phyloP scores from a whole-genome alignment of 176 grass and related monocot species.

The Bonia amplexicaulis region DNA sequence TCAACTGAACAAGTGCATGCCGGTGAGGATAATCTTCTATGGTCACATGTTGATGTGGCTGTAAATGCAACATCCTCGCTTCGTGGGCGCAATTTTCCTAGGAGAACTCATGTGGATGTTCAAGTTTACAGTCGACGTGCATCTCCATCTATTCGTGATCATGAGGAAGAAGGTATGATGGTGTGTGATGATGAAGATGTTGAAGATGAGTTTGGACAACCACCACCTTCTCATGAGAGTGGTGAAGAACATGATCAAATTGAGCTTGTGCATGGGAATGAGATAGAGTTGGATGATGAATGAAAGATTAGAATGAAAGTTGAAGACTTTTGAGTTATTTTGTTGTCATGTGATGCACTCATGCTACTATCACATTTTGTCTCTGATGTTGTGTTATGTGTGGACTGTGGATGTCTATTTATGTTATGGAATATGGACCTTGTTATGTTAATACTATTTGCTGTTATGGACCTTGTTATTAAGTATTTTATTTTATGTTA shows the following conservation, averaged over 20 bases:
- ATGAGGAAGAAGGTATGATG: no score
- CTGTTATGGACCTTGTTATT: no score
- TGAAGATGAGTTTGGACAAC: background rate
- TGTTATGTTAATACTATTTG: no score
- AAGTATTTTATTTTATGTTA: no score
- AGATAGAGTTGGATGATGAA: background rate
- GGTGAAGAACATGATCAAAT: background rate
- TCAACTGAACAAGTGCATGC: background rate
- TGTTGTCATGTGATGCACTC: no score
- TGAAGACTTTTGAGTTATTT: no score
- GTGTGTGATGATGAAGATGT: background rate
- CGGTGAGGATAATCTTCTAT: background rate
- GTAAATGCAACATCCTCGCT: background rate
- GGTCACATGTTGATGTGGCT: background rate
- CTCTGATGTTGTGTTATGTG: no score
- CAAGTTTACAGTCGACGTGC: background rate
- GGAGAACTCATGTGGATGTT: background rate
- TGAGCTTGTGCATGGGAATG: background rate
- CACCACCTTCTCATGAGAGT: background rate
- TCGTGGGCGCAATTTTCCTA: background rate
- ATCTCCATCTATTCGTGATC: background rate
- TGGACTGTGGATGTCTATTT: no score
- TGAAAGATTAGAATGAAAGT: no score
- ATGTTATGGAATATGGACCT: no score
- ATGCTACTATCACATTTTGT: no score